Conservation (phyloP, 495 filamentous ascomycete genomes). For the Xylaria longipes region DNA sequence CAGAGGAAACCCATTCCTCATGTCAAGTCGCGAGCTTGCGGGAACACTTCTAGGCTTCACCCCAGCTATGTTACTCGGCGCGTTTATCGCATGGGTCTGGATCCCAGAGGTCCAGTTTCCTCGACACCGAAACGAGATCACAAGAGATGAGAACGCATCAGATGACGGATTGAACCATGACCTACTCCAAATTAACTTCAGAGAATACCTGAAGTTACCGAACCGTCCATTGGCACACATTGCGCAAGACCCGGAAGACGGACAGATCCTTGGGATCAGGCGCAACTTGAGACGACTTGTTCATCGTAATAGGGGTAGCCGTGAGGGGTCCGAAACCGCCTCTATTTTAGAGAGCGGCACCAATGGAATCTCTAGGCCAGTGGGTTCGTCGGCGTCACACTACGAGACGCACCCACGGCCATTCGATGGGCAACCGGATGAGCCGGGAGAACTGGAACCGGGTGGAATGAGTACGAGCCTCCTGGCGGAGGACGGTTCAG, state of each 20-base stretch:
- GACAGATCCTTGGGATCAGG: constrained; percentile 33
- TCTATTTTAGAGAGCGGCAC: neutral
- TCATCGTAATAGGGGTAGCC: neutral
- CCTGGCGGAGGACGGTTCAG: neutral
- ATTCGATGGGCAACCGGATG: neutral
- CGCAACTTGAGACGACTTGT: constrained; percentile 20
- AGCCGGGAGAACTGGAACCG: neutral
- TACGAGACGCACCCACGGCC: neutral
- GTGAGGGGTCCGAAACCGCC: neutral
- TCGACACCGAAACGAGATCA: constrained; percentile 26
- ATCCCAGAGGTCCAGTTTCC: constrained; percentile 45
- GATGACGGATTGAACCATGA: constrained; percentile 24
- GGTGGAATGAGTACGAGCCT: neutral
- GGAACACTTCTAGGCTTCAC: constrained; percentile 41
- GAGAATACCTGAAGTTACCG: constrained; percentile 32
- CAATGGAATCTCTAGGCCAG: neutral
- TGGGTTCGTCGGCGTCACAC: neutral
- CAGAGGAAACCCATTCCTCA: constrained; percentile 12
- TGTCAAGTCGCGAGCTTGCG: constrained; percentile 30
- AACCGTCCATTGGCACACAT: constrained; percentile 33
- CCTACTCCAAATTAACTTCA: constrained; percentile 15
- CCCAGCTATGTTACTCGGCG: constrained; percentile 42
- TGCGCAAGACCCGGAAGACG: constrained; percentile 33
- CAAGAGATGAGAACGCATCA: constrained; percentile 24
- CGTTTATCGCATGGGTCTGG: constrained; percentile 45